Percentiles rank a stretch among this genome's conserved stretches.
Evolutionary conservation across 257 asterid species (phyloP).

Genomic region (Capsicum pubescens): DNA sequence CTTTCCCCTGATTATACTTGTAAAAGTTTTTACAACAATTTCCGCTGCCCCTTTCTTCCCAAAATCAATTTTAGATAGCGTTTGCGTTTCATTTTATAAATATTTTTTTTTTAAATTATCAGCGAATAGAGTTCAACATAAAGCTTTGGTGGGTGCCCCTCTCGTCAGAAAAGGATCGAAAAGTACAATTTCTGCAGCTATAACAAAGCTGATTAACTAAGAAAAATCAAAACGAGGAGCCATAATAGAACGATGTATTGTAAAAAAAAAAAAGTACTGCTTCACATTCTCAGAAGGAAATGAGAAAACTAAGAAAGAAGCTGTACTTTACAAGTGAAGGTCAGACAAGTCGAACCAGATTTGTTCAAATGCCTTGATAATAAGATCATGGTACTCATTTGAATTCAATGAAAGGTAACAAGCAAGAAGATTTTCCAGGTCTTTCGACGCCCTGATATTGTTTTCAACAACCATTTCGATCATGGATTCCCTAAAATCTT

Average conservation of each 20-base stretch:
- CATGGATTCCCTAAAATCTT: slow-evolving; percentile 88
- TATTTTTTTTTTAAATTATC: not conserved
- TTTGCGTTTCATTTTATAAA: not conserved
- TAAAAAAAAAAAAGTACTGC: not conserved
- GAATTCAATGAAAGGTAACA: slow-evolving; percentile 82
- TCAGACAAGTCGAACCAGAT: slow-evolving; percentile 74
- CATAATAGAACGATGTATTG: not conserved
- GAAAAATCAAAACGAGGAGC: not conserved
- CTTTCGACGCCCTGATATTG: slow-evolving; percentile 66
- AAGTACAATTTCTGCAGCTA: not conserved
- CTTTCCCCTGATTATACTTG: not conserved
- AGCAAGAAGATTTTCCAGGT: slow-evolving; percentile 84
- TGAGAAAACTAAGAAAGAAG: not conserved
- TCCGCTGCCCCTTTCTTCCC: not conserved
- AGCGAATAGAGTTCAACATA: not conserved
- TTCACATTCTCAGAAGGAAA: not conserved
- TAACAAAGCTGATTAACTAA: not conserved
- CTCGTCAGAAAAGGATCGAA: not conserved
- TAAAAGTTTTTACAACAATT: not conserved
- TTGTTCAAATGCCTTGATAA: slow-evolving; percentile 83
- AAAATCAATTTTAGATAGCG: no score
- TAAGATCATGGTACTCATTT: slow-evolving; percentile 70
- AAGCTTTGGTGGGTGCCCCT: no score
- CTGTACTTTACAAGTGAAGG: slow-evolving; percentile 27
- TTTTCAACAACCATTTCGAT: slow-evolving; percentile 90